Evolutionary conservation across 129 eudicot genomes (phyloP).

Genomic region (Logfia minima): DNA sequence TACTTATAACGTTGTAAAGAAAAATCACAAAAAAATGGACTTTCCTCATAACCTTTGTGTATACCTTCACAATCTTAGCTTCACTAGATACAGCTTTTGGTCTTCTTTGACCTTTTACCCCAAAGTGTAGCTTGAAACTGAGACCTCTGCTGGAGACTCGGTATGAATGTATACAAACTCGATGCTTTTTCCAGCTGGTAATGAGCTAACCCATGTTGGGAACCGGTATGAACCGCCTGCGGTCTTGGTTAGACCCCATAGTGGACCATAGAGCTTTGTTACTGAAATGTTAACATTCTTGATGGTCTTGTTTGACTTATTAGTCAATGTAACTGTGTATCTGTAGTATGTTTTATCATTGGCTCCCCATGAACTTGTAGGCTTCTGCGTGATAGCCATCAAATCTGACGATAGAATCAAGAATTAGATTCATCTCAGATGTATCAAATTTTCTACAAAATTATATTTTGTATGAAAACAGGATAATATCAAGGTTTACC

Average conservation of each 20-base stretch:
- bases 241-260: conserved; percentile 84
- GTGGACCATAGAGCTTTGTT: conserved; percentile 73
- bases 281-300: conserved; percentile 59
- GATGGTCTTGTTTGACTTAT: conserved; percentile 67
- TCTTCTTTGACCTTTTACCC: conserved; percentile 35
- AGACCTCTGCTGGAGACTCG: conserved; percentile 59
- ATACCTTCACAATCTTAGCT: conserved; percentile 53
- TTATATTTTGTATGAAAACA: not conserved
- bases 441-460: not conserved
- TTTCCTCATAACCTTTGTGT: conserved; percentile 30
- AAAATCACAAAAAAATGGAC: conserved; percentile 45
- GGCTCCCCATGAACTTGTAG: conserved; percentile 56
- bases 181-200: conserved; percentile 76
- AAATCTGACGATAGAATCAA: conserved; percentile 21
- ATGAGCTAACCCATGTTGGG: conserved; percentile 67
- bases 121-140: conserved; percentile 66
- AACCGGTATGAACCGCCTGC: conserved; percentile 54
- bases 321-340: conserved; percentile 71
- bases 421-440: conserved; percentile 1
- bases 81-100: conserved; percentile 7
- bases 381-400: conserved; percentile 55
- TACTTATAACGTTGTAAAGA: conserved; percentile 37
- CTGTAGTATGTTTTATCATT: conserved; percentile 76
- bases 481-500: conserved; percentile 37
- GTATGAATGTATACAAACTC: conserved; percentile 87